Percentiles rank a stretch among this genome's conserved stretches.
These are phyloP conservation scores for Ophiorrhiza pumila DNA, from an alignment of 257 asterid species.

Conservation along the genomic window DNA sequence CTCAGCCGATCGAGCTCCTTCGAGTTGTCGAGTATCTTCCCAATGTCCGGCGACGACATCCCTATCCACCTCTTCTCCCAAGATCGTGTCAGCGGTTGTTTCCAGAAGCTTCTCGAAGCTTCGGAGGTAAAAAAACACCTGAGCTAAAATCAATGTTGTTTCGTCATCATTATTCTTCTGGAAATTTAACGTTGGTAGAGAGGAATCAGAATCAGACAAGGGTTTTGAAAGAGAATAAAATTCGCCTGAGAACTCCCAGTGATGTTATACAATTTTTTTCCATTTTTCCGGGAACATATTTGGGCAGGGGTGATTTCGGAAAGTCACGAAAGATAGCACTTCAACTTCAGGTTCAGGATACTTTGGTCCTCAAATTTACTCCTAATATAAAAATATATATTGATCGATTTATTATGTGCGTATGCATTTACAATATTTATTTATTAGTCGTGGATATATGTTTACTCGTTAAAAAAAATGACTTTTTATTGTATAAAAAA, in stretches of 20 bases:
- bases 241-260: constrained; percentile 6
- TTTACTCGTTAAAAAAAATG: too few relatives aligned
- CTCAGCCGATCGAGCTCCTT: constrained; percentile 93
- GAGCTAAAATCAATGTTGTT: background rate
- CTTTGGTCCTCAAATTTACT: background rate
- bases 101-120: constrained; percentile 10
- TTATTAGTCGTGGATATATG: too few relatives aligned
- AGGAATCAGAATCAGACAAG: constrained; percentile 5
- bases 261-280: background rate
- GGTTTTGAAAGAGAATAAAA: background rate
- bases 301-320: constrained; percentile 7
- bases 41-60: constrained; percentile 76
- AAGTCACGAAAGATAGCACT: background rate
- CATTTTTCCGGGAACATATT: background rate
- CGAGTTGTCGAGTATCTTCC: constrained; percentile 69
- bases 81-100: constrained; percentile 26
- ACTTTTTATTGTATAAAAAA: too few relatives aligned
- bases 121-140: background rate
- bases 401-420: background rate
- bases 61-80: constrained; percentile 23
- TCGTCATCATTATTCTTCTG: background rate
- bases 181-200: background rate
- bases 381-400: too few relatives aligned
- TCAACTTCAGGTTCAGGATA: too few relatives aligned
- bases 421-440: too few relatives aligned